These are phyloP conservation scores for Sarocladium kiliense DNA, from an alignment of 2,329 filamentous ascomycete genomes.

Conservation along the genomic window DNA sequence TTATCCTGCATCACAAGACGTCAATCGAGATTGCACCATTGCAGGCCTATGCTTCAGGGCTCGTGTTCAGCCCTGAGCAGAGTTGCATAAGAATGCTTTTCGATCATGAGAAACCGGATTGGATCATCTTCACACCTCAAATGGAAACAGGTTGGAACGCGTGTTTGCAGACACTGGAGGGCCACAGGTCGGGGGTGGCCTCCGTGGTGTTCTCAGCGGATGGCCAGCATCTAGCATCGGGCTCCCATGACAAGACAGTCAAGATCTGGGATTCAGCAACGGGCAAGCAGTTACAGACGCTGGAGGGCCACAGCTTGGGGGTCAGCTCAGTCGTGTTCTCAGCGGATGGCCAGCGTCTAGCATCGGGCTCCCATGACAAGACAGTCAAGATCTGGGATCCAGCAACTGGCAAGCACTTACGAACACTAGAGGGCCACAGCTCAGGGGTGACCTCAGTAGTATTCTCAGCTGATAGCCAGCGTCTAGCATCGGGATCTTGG, in stretches of 20 bases:
- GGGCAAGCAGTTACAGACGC: too few species aligned
- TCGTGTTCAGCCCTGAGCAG: slow-evolving; percentile 9
- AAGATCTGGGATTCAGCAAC: slow-evolving; percentile 14
- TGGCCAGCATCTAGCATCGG: not conserved
- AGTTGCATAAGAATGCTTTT: slow-evolving; percentile 5
- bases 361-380: too few species aligned
- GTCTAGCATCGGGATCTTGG: too few species aligned
- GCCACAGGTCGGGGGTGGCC: not conserved
- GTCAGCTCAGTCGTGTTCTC: too few species aligned
- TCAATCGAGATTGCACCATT: slow-evolving; percentile 9
- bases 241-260: slow-evolving; percentile 4
- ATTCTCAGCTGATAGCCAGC: too few species aligned
- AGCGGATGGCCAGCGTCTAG: too few species aligned
- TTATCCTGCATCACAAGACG: not conserved
- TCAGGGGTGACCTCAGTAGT: too few species aligned
- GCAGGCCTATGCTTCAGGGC: slow-evolving; percentile 11
- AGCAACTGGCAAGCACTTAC: too few species aligned
- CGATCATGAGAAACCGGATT: not conserved
- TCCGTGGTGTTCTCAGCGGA: not conserved
- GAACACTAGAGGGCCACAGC: too few species aligned
- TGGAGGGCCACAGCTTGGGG: too few species aligned
- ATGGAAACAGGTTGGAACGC: slow-evolving; percentile 1
- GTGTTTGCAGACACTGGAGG: slow-evolving; percentile 10
- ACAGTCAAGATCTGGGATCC: too few species aligned
- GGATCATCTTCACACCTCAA: not conserved